These are phyloP conservation scores for Hypoxylon lenormandii DNA, from an alignment of 495 filamentous ascomycete genomes.

Conservation along the genomic window DNA sequence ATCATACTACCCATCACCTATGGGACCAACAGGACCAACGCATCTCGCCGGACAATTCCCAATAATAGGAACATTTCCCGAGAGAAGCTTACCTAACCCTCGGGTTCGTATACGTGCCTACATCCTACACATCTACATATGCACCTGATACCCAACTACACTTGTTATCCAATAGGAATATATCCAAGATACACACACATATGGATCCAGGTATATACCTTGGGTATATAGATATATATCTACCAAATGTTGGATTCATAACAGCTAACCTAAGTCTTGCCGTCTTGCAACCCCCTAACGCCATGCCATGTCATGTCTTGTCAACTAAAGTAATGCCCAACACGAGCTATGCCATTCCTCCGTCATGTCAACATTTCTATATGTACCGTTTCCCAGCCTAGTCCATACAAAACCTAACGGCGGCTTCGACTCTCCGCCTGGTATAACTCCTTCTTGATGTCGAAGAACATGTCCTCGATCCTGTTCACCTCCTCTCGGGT, in stretches of 20 bases:
- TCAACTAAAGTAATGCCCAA: background rate
- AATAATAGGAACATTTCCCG: slow-evolving; percentile 30
- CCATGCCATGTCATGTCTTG: slow-evolving; percentile 24
- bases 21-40: slow-evolving; percentile 22
- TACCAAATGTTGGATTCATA: slow-evolving; percentile 18
- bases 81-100: slow-evolving; percentile 9
- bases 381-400: background rate
- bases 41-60: slow-evolving; percentile 19
- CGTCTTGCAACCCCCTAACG: slow-evolving; percentile 14
- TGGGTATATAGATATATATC: background rate
- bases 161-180: too few relatives aligned
- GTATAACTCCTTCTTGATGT: slow-evolving; percentile 72
- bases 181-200: too few relatives aligned
- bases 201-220: too few relatives aligned
- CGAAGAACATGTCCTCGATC: slow-evolving; percentile 75
- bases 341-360: slow-evolving; percentile 17
- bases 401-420: slow-evolving; percentile 11
- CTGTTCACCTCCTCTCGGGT: slow-evolving; percentile 65
- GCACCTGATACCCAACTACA: too few relatives aligned
- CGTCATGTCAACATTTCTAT: slow-evolving; percentile 13
- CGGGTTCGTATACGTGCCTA: background rate
- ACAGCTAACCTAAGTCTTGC: background rate
- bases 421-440: slow-evolving; percentile 68
- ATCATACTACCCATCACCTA: slow-evolving; percentile 21
- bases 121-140: too few relatives aligned